These are phyloP conservation scores for Solanum verrucosum DNA, from an alignment of 257 asterid species.

Conservation along the genomic window DNA sequence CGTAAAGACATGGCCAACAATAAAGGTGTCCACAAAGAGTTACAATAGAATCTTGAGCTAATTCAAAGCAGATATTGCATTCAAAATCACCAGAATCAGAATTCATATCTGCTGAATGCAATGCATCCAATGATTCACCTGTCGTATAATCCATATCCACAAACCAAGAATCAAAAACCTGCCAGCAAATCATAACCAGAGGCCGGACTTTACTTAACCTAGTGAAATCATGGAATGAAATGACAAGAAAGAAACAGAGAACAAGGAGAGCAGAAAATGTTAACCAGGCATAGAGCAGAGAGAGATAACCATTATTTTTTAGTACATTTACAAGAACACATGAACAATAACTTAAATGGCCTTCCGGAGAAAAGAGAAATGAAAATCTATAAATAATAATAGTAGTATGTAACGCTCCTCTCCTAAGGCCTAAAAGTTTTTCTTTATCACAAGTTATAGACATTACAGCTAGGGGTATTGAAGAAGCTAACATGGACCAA, in stretches of 20 bases:
- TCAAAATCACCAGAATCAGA: constrained; percentile 57
- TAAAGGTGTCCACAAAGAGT: constrained; percentile 96
- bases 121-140: constrained; percentile 19
- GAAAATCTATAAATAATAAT: background rate
- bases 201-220: background rate
- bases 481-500: background rate
- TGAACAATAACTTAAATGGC: background rate
- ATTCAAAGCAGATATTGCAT: constrained; percentile 90
- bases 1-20: constrained; percentile 93
- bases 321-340: background rate
- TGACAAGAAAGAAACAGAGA: background rate
- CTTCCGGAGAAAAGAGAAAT: background rate
- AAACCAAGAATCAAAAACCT: constrained; percentile 13
- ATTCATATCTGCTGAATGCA: constrained; percentile 25
- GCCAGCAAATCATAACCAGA: background rate
- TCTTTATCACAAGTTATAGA: background rate
- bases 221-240: background rate
- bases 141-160: constrained; percentile 42
- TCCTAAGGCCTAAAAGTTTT: background rate
- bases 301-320: background rate
- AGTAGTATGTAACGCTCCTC: background rate
- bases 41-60: constrained; percentile 79
- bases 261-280: background rate
- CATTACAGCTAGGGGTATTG: background rate
- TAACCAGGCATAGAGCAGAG: background rate